Conservation (phyloP, 2,329 filamentous ascomycete species). For the Verticillium isaacii region DNA sequence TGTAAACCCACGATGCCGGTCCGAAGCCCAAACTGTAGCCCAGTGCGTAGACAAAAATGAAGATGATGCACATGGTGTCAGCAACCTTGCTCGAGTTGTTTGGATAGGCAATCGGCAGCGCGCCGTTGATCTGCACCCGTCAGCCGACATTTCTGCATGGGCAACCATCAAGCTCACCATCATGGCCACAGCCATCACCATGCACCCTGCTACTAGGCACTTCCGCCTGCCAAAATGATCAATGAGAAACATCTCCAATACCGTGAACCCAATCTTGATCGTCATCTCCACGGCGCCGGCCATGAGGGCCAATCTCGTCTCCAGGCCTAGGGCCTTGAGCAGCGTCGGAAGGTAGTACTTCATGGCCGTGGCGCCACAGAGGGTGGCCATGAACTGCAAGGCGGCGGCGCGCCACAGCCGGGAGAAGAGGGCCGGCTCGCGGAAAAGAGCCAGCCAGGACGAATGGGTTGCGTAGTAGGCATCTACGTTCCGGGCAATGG, state of each 20-base stretch:
- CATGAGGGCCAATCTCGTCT: constrained; percentile 42
- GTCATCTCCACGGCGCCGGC: constrained; percentile 53
- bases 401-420: constrained; percentile 52
- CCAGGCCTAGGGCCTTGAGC: constrained; percentile 44
- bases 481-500: constrained; percentile 40
- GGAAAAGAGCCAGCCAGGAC: constrained; percentile 43
- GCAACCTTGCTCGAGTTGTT: constrained; percentile 40
- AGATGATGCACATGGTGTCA: constrained; percentile 47
- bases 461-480: constrained; percentile 28
- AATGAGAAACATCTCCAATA: constrained; percentile 53
- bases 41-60: constrained; percentile 54
- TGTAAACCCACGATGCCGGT: constrained; percentile 54
- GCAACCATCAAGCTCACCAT: constrained; percentile 31
- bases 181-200: constrained; percentile 48
- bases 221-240: constrained; percentile 44
- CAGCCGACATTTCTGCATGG: background rate
- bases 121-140: constrained; percentile 43
- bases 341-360: constrained; percentile 56
- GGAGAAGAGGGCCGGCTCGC: constrained; percentile 39
- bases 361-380: constrained; percentile 56
- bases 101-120: constrained; percentile 45
- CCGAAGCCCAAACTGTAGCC: constrained; percentile 55
- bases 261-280: constrained; percentile 50
- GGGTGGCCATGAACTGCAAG: constrained; percentile 55
- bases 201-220: constrained; percentile 43